Conservation (phyloP, 495 filamentous ascomycete species). For the Penicillium chermesinum region DNA sequence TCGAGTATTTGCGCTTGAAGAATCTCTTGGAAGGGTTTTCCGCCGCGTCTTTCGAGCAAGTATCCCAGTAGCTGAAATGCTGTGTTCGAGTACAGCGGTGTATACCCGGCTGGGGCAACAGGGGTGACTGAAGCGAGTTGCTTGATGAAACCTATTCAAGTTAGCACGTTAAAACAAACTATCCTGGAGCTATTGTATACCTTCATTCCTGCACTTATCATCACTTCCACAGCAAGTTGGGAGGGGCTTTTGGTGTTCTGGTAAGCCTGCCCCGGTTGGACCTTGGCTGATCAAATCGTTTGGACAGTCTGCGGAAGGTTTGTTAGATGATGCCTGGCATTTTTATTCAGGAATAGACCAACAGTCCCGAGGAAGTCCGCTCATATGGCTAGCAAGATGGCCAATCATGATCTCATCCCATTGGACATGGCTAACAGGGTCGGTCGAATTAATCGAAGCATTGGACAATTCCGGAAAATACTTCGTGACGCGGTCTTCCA, state of each 20-base stretch:
- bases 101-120: conserved; percentile 14
- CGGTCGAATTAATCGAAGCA: conserved; percentile 11
- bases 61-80: conserved; percentile 52
- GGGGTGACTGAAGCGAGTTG: background rate
- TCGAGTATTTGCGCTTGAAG: conserved; percentile 36
- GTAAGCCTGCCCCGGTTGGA: background rate
- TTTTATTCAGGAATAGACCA: conserved; percentile 19
- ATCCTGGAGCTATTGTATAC: too few relatives aligned
- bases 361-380: conserved; percentile 36
- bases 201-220: conserved; percentile 4
- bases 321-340: background rate
- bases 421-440: conserved; percentile 19
- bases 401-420: conserved; percentile 43
- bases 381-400: conserved; percentile 37
- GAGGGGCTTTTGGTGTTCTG: background rate
- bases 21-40: conserved; percentile 34
- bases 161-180: background rate
- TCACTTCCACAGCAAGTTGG: conserved; percentile 5
- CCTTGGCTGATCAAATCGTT: background rate
- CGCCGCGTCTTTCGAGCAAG: conserved; percentile 47
- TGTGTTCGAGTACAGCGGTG: conserved; percentile 53
- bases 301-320: conserved; percentile 3
- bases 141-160: conserved; percentile 6
- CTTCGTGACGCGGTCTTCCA: conserved; percentile 41
- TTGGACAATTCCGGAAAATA: conserved; percentile 47